Percentiles rank a stretch among this genome's conserved stretches.
phyloP scores from a whole-genome alignment of 768 basidiomycete species.

The Inosperma sp. region DNA sequence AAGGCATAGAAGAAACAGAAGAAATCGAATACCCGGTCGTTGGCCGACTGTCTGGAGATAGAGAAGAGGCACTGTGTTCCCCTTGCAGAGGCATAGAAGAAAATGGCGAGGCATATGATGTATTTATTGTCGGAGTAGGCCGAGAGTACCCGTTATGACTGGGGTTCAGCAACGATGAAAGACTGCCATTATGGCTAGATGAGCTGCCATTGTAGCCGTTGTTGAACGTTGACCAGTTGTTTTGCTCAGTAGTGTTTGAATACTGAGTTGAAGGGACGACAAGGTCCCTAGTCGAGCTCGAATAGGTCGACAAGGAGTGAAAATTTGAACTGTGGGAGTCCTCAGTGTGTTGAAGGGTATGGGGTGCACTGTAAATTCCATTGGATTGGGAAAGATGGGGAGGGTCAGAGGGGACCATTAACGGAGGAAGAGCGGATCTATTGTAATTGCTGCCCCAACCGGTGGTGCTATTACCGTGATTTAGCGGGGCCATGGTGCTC shows the following conservation, averaged over 20 bases:
- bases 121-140: conserved; percentile 66
- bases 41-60: conserved; percentile 83
- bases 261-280: conserved; percentile 53
- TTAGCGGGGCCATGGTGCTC: conserved; percentile 70
- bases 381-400: conserved; percentile 50
- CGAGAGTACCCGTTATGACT: conserved; percentile 53
- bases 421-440: conserved; percentile 67
- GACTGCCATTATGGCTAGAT: conserved; percentile 64
- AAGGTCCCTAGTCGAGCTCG: conserved; percentile 39
- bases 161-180: conserved; percentile 77
- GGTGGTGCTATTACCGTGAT: conserved; percentile 48
- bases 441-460: conserved; percentile 60
- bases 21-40: conserved; percentile 84
- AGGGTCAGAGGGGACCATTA: conserved; percentile 77
- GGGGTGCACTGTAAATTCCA: conserved; percentile 58
- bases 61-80: conserved; percentile 64
- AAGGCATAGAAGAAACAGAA: conserved; percentile 71
- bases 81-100: conserved; percentile 64
- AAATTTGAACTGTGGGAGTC: conserved; percentile 56
- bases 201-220: conserved; percentile 46
- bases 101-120: conserved; percentile 67
- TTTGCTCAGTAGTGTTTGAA: conserved; percentile 52
- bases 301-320: conserved; percentile 42
- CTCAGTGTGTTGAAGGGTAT: conserved; percentile 62
- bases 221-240: conserved; percentile 46